phyloP scores from a whole-genome alignment of 2,329 filamentous ascomycete species.

The Cryphonectria nitschkei region DNA sequence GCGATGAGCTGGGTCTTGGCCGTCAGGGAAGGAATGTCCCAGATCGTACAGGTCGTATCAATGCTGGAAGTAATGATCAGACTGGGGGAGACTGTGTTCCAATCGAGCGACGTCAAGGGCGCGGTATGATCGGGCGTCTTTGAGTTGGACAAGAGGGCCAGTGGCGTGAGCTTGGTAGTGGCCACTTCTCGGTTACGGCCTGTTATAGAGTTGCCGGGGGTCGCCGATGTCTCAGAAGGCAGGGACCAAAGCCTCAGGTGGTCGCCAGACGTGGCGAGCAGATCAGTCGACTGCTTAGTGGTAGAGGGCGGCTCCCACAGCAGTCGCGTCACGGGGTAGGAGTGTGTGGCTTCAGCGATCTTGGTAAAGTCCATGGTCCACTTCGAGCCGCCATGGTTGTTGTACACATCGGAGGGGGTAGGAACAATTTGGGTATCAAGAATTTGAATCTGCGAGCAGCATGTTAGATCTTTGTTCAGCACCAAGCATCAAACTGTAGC shows the following conservation, averaged over 20 bases:
- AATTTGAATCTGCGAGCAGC: constrained; percentile 80
- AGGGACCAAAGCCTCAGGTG: constrained; percentile 94
- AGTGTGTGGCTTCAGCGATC: constrained; percentile 94
- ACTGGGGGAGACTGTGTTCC: constrained; percentile 96
- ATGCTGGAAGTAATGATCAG: constrained; percentile 99
- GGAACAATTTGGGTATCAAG: constrained; percentile 81
- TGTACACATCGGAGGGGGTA: constrained; percentile 69
- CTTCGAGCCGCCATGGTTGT: constrained; percentile 67
- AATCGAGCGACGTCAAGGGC: constrained; percentile 92
- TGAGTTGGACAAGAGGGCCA: constrained; percentile 93
- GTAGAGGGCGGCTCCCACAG: constrained; percentile 95
- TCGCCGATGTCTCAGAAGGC: constrained; percentile 65
- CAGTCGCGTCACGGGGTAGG: constrained; percentile 93
- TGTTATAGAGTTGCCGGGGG: constrained; percentile 69
- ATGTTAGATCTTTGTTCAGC: constrained; percentile 1
- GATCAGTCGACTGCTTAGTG: constrained; percentile 92
- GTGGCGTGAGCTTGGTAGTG: constrained; percentile 81
- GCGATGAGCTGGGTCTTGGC: constrained; percentile 98
- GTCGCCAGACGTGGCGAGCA: constrained; percentile 92
- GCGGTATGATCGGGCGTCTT: constrained; percentile 98
- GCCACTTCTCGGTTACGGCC: constrained; percentile 62
- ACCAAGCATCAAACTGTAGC: not conserved
- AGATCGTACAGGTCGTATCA: constrained; percentile 98
- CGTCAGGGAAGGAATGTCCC: constrained; percentile 97
- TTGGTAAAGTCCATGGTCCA: constrained; percentile 88